Conservation (phyloP, 1,139 yeast species). For the Diutina scorzettiae region DNA sequence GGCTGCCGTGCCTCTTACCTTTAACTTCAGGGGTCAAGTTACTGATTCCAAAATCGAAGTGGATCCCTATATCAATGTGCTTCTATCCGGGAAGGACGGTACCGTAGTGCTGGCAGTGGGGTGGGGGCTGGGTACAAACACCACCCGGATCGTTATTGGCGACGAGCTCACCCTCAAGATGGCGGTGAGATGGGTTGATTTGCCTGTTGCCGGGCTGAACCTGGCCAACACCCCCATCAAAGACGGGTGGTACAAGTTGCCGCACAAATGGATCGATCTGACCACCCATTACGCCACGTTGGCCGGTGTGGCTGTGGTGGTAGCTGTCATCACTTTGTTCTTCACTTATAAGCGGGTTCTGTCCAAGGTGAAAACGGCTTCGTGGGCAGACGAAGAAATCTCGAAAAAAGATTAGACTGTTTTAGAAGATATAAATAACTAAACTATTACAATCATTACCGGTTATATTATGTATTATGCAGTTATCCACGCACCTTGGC, state of each 20-base stretch:
- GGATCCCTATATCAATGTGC: slow-evolving; percentile 46
- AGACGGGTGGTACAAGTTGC: slow-evolving; percentile 33
- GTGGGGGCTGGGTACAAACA: slow-evolving; percentile 52
- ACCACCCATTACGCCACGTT: slow-evolving; percentile 15
- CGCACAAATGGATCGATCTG: slow-evolving; percentile 18
- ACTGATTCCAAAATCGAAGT: slow-evolving; percentile 62
- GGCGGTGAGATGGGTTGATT: slow-evolving; percentile 46
- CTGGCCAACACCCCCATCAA: slow-evolving; percentile 17
- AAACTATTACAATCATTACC: too few species aligned
- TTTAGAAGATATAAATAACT: background rate
- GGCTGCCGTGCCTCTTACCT: slow-evolving; percentile 46
- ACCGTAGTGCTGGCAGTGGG: slow-evolving; percentile 44
- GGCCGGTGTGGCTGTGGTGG: slow-evolving; percentile 15
- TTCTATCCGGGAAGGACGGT: slow-evolving; percentile 34
- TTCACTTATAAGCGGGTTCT: background rate
- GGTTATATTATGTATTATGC: too few species aligned
- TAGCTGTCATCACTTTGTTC: slow-evolving; percentile 16
- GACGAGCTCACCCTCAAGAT: slow-evolving; percentile 46
- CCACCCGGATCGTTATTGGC: slow-evolving; percentile 56
- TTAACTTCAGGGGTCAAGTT: slow-evolving; percentile 57
- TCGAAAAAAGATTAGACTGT: background rate
- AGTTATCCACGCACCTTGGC: background rate
- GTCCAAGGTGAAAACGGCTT: background rate
- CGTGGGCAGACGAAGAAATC: slow-evolving; percentile 3
- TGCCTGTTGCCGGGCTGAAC: slow-evolving; percentile 14